Conservation (phyloP, 2,329 filamentous ascomycete species). For the Mycogone perniciosa region DNA sequence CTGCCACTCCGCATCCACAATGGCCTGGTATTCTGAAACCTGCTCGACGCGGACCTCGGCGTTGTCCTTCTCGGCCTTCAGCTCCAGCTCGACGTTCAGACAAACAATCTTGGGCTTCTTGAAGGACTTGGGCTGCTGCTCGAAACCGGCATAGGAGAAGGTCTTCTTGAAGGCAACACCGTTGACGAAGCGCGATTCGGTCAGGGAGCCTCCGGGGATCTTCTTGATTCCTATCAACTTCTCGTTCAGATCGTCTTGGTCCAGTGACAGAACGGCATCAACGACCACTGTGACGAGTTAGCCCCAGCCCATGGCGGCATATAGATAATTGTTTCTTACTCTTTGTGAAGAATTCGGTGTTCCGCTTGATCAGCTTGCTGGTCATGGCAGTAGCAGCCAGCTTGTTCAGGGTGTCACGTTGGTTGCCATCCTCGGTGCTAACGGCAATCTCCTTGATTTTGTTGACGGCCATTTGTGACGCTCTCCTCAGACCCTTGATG, state of each 20-base stretch:
- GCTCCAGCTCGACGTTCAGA: conserved; percentile 93
- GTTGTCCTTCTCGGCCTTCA: conserved; percentile 99
- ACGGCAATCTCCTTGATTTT: conserved; percentile 98
- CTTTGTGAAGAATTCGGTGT: conserved; percentile 95
- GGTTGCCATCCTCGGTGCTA: conserved; percentile 73
- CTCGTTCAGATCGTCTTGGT: conserved; percentile 96
- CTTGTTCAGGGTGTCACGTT: conserved; percentile 81
- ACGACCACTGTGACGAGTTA: conserved; percentile 71
- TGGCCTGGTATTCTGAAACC: conserved; percentile 98
- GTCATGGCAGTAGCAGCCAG: conserved; percentile 96
- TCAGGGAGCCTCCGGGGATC: conserved; percentile 90
- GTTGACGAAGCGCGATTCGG: conserved; percentile 94
- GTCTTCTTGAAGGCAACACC: conserved; percentile 99
- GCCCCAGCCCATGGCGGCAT: not conserved
- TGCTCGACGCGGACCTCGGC: conserved; percentile 97
- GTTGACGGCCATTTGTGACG: conserved; percentile 87
- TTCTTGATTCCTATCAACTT: conserved; percentile 98
- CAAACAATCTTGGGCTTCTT: conserved; percentile 93
- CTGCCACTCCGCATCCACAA: conserved; percentile 98
- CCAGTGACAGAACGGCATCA: conserved; percentile 87
- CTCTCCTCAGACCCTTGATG: conserved; percentile 88
- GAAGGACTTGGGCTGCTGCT: conserved; percentile 97
- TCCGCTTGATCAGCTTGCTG: conserved; percentile 97
- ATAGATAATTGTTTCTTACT: conserved; percentile 46
- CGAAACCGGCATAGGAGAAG: conserved; percentile 97